Conservation (phyloP, 139 green algal genomes). For the Chlamydomonas sp. region DNA sequence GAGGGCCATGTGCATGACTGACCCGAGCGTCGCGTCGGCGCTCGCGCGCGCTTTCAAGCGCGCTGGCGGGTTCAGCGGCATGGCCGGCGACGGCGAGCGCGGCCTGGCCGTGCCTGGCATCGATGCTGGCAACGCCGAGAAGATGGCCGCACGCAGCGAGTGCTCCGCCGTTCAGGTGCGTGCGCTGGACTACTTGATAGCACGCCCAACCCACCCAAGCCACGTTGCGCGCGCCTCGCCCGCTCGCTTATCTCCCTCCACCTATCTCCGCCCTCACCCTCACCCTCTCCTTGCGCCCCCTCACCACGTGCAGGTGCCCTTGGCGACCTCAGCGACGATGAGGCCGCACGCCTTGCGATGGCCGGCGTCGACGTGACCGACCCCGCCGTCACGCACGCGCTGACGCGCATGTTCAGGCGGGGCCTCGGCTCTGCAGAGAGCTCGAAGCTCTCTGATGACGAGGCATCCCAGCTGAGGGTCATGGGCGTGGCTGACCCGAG, state of each 20-base stretch:
- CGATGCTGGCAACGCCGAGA: too few species aligned
- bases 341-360: not conserved
- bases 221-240: too few species aligned
- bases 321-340: not conserved
- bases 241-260: too few species aligned
- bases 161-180: too few species aligned
- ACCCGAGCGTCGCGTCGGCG: not conserved
- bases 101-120: too few species aligned
- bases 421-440: too few species aligned
- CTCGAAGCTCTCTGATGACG: not conserved
- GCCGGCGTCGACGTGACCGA: conserved; percentile 4
- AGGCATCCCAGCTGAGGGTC: not conserved
- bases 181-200: too few species aligned
- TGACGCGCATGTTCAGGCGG: not conserved
- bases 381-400: not conserved
- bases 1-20: not conserved
- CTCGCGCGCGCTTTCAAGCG: not conserved
- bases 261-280: too few species aligned
- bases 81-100: too few species aligned
- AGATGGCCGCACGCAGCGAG: too few species aligned
- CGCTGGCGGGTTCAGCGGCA: not conserved
- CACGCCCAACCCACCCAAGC: too few species aligned
- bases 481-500: not conserved
- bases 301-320: not conserved
- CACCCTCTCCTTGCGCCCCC: too few species aligned